phyloP scores from a whole-genome alignment of 2,329 filamentous ascomycete species.

The Thelonectria blattea region DNA sequence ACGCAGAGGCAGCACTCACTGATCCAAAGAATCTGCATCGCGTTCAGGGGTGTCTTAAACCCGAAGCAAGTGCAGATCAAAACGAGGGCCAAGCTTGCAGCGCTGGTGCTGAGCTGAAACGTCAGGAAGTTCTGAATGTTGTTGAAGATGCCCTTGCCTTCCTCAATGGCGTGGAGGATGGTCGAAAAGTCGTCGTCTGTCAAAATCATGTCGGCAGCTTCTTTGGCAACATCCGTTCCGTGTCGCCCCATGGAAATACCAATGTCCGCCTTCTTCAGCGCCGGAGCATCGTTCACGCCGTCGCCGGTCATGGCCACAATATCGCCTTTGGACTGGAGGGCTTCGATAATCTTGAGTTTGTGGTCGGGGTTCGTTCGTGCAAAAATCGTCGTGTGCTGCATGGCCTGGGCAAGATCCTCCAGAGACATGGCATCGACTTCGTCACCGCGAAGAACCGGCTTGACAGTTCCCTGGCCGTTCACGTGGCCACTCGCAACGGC shows the following conservation, averaged over 20 bases:
- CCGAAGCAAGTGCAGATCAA: slow-evolving; percentile 91
- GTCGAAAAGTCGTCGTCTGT: slow-evolving; percentile 90
- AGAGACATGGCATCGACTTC: slow-evolving; percentile 94
- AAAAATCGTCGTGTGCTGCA: slow-evolving; percentile 90
- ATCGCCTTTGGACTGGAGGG: slow-evolving; percentile 89
- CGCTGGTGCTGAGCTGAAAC: slow-evolving; percentile 96
- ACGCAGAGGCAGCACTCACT: slow-evolving; percentile 66
- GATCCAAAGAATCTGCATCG: slow-evolving; percentile 99
- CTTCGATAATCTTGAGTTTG: slow-evolving; percentile 95
- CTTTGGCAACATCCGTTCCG: slow-evolving; percentile 96
- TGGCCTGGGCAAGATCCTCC: slow-evolving; percentile 80
- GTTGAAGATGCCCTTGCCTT: slow-evolving; percentile 99
- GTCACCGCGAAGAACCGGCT: slow-evolving; percentile 81
- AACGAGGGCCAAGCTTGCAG: slow-evolving; percentile 88
- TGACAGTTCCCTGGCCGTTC: slow-evolving; percentile 64
- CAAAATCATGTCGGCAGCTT: slow-evolving; percentile 91
- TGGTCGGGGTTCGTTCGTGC: slow-evolving; percentile 96
- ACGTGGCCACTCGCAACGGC: slow-evolving; percentile 58
- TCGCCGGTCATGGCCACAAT: slow-evolving; percentile 99
- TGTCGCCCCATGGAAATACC: slow-evolving; percentile 96
- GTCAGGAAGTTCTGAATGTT: slow-evolving; percentile 99
- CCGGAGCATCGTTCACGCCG: slow-evolving; percentile 96
- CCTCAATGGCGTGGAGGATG: slow-evolving; percentile 93
- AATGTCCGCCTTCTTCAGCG: slow-evolving; percentile 96
- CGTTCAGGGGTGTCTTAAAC: slow-evolving; percentile 94